These are phyloP conservation scores for Debaryomyces sp. DNA, from an alignment of 1,139 yeast species.

Conservation along the genomic window DNA sequence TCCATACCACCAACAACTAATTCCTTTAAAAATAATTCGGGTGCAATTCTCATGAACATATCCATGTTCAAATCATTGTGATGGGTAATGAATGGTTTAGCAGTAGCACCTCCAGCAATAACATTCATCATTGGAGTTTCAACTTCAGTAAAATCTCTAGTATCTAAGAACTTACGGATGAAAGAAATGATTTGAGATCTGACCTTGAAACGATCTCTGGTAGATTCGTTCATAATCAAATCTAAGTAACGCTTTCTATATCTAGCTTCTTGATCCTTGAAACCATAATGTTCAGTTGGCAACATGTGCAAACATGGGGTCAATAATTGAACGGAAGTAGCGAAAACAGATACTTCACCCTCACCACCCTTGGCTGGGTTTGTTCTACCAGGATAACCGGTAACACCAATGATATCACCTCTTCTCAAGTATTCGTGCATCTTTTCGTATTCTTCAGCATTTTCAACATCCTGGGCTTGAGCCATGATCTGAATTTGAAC, in stretches of 20 bases:
- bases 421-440: conserved; percentile 91
- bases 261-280: conserved; percentile 97
- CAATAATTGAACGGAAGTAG: conserved; percentile 74
- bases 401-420: conserved; percentile 96
- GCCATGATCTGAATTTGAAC: conserved; percentile 89
- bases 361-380: conserved; percentile 98
- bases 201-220: conserved; percentile 67
- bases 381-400: conserved; percentile 96
- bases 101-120: conserved; percentile 99
- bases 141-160: conserved; percentile 87
- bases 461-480: conserved; percentile 81
- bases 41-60: conserved; percentile 98
- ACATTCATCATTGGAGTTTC: conserved; percentile 99
- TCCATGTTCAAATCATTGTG: conserved; percentile 96
- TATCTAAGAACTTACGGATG: conserved; percentile 85
- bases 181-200: conserved; percentile 89
- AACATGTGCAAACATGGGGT: conserved; percentile 98
- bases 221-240: conserved; percentile 50
- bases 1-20: conserved; percentile 98
- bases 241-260: conserved; percentile 97
- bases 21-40: conserved; percentile 94
- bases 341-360: conserved; percentile 94
- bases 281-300: conserved; percentile 97
- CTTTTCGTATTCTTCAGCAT: conserved; percentile 64
- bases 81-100: conserved; percentile 95